These are phyloP conservation scores for Umbelopsis sp. DNA, from an alignment of 192 early-diverging fungal genomes.

Conservation along the genomic window DNA sequence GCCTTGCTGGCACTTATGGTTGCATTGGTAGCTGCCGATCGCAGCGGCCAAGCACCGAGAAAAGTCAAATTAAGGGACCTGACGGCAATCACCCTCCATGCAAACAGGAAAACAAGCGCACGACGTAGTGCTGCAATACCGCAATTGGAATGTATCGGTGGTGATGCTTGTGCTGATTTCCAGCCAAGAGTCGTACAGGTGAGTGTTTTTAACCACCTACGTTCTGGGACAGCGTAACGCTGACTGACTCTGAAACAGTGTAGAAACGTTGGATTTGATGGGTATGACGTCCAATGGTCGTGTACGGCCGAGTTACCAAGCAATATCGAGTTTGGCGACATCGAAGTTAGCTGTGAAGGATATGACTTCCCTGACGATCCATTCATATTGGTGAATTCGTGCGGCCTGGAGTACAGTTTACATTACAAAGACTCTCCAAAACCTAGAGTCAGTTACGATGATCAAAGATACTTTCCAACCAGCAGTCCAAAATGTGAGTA, in stretches of 20 bases:
- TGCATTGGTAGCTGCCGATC: not conserved
- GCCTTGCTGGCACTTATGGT: not conserved
- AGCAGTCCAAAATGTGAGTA: constrained; percentile 21
- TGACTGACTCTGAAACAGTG: constrained; percentile 31
- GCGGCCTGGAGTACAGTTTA: constrained; percentile 47
- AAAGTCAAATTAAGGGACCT: constrained; percentile 42
- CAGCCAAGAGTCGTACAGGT: constrained; percentile 30
- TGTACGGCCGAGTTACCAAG: constrained; percentile 44
- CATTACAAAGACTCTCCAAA: constrained; percentile 23
- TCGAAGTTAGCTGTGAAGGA: constrained; percentile 46
- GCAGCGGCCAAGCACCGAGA: constrained; percentile 6
- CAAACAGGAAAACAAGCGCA: constrained; percentile 36
- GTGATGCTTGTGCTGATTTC: constrained; percentile 42
- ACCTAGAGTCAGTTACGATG: constrained; percentile 12
- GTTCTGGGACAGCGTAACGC: not conserved
- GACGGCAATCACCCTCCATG: constrained; percentile 42
- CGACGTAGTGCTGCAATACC: constrained; percentile 40
- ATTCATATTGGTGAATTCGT: constrained; percentile 41
- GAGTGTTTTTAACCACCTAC: not conserved
- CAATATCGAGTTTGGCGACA: constrained; percentile 40
- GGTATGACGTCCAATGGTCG: constrained; percentile 52
- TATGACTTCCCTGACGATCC: constrained; percentile 46
- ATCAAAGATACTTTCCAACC: constrained; percentile 25
- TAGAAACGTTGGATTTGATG: constrained; percentile 44
- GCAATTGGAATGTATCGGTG: constrained; percentile 44